Conservation (phyloP, 257 asterid genomes). For the Nicotiana knightiana region DNA sequence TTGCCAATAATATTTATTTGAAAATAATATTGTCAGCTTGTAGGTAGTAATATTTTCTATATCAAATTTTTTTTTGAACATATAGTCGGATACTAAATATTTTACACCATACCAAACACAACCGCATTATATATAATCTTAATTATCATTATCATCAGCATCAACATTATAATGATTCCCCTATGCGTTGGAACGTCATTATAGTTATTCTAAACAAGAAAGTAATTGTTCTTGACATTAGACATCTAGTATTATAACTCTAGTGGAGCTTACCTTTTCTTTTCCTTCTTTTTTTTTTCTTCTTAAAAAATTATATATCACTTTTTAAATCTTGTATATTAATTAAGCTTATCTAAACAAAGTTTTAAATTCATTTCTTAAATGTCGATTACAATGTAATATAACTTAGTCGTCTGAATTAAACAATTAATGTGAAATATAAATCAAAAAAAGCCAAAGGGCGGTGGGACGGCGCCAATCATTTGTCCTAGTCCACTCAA, state of each 20-base stretch:
- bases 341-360: not conserved
- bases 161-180: not conserved
- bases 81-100: not conserved
- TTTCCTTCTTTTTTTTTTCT: not conserved
- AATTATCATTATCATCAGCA: not conserved
- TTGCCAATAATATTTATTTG: not conserved
- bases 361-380: not conserved
- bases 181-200: not conserved
- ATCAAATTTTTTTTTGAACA: too few species aligned
- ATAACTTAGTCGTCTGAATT: not conserved
- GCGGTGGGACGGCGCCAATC: slow-evolving; percentile 68
- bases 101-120: not conserved
- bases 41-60: not conserved
- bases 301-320: not conserved
- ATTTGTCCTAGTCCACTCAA: slow-evolving; percentile 16
- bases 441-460: slow-evolving; percentile 10
- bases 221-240: not conserved
- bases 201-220: not conserved
- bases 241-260: not conserved
- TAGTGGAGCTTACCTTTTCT: slow-evolving; percentile 12
- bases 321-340: not conserved
- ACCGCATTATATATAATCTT: not conserved
- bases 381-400: not conserved
- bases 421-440: not conserved
- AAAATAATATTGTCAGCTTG: not conserved